Percentiles rank a stretch among this genome's conserved stretches.
Conservation (phyloP, 139 green algal genomes). For the Chlorella sp. region DNA sequence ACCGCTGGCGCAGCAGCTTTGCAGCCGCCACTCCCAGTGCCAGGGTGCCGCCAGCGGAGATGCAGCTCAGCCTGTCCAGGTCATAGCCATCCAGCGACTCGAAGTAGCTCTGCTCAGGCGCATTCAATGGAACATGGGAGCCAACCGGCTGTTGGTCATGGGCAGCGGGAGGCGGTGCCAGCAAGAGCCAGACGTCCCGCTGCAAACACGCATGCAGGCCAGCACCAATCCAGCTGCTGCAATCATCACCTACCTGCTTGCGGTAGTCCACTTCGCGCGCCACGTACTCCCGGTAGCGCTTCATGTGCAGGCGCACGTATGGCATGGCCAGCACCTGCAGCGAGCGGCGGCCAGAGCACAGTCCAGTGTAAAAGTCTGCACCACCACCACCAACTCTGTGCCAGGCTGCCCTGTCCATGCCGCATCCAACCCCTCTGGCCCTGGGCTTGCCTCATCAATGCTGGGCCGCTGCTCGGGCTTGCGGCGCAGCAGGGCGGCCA, state of each 20-base stretch:
- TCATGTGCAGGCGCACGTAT: constrained; percentile 20
- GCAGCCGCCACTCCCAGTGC: too few relatives aligned
- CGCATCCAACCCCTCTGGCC: background rate
- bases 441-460: constrained; percentile 3
- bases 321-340: constrained; percentile 17
- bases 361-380: too few relatives aligned
- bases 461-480: constrained; percentile 18
- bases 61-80: background rate
- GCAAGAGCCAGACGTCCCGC: too few relatives aligned
- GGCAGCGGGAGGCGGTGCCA: too few relatives aligned
- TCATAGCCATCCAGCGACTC: background rate
- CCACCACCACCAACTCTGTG: too few relatives aligned
- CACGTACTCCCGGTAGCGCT: background rate
- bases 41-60: too few relatives aligned
- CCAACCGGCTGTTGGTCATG: too few relatives aligned
- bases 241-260: constrained; percentile 12
- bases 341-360: background rate
- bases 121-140: too few relatives aligned
- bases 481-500: constrained; percentile 17
- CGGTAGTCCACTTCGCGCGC: constrained; percentile 4
- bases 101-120: background rate
- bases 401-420: background rate
- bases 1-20: too few relatives aligned
- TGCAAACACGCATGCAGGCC: too few relatives aligned
- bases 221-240: too few relatives aligned